These are phyloP conservation scores for Aureobasidium musti DNA, from an alignment of 2,329 filamentous ascomycete genomes.

Conservation along the genomic window DNA sequence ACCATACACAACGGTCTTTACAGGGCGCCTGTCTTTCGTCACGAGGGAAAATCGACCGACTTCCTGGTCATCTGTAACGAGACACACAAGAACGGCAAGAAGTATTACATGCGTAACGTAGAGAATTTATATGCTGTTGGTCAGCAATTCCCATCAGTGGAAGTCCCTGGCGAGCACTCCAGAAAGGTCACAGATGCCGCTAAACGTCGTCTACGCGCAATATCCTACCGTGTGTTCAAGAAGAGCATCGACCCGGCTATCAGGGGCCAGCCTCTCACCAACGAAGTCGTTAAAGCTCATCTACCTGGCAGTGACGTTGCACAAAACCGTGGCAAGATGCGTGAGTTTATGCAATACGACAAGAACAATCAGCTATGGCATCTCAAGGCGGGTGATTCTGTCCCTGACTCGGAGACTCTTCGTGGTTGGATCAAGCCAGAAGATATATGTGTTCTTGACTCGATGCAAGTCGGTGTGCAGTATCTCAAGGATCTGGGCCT, in stretches of 20 bases:
- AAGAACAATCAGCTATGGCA: constrained; percentile 90
- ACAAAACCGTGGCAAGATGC: constrained; percentile 94
- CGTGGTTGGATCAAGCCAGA: constrained; percentile 91
- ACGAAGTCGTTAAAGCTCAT: constrained; percentile 62
- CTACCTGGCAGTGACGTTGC: constrained; percentile 92
- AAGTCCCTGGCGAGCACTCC: constrained; percentile 91
- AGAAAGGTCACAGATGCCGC: constrained; percentile 95
- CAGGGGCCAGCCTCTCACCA: constrained; percentile 81
- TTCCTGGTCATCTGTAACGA: constrained; percentile 83
- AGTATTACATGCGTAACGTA: constrained; percentile 83
- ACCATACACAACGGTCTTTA: constrained; percentile 96
- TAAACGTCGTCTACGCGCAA: constrained; percentile 95
- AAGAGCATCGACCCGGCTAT: constrained; percentile 70
- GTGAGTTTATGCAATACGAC: constrained; percentile 91
- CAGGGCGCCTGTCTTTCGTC: constrained; percentile 88
- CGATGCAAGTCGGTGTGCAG: constrained; percentile 94
- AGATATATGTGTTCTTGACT: constrained; percentile 89
- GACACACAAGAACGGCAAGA: constrained; percentile 74
- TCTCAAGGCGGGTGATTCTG: constrained; percentile 67
- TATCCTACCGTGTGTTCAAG: constrained; percentile 84
- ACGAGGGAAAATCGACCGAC: constrained; percentile 73
- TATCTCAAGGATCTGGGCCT: constrained; percentile 90
- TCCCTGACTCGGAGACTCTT: constrained; percentile 79
- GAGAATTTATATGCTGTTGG: constrained; percentile 90
- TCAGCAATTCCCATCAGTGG: constrained; percentile 87